Evolutionary conservation across 306 rosid genomes (phyloP), one percentile per base, ranked within the genome.

Genomic region (Hippophae rhamnoides): DNA sequence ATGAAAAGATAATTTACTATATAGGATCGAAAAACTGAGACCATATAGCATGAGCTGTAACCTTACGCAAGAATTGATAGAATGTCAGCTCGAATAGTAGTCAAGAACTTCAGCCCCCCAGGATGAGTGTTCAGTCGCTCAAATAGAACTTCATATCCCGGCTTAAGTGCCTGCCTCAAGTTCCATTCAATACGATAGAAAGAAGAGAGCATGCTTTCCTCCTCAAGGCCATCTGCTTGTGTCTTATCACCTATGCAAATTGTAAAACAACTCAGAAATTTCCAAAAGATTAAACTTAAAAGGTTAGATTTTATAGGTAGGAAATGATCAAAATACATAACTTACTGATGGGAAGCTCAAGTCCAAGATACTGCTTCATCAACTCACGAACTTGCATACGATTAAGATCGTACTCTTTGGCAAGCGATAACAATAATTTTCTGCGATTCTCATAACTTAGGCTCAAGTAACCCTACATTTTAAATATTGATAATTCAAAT

Each of bases 81-180:
- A 80, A 87, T 85, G 74, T 87, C 84, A 43, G 86, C 89, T 54
- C 97, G 94, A 65, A 90, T 75, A 81, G 59, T 74, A 67, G 96
- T 67, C 64, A 90, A 79, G 78, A 81, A 74, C 72, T 73, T 85
- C 80, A 90, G 79, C 47, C 97, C 97, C 66, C 97, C 97, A 3
- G 95, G 84, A 70, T 90, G 89, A 8, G 85, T 87, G 71, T 90
- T 90, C 68, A 87, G 95, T 18, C 87, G 82, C 79, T 85, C 97
- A 73, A 90, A 90, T 42, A 90, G 89, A 72, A 79, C 86, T 74
- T 87, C 97, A 40, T 87, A 90, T 55, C 63, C 68, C 11, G 97
- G 97, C 77, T 83, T 81, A 42, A 90, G 87, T 7, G 92, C 81
- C 40, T 81, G 87, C 70, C 97, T 87, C 84, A 90, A 75, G 69